These are phyloP conservation scores for Ceratobasidium sp. DNA, from an alignment of 1,284 basidiomycete species.

Conservation along the genomic window DNA sequence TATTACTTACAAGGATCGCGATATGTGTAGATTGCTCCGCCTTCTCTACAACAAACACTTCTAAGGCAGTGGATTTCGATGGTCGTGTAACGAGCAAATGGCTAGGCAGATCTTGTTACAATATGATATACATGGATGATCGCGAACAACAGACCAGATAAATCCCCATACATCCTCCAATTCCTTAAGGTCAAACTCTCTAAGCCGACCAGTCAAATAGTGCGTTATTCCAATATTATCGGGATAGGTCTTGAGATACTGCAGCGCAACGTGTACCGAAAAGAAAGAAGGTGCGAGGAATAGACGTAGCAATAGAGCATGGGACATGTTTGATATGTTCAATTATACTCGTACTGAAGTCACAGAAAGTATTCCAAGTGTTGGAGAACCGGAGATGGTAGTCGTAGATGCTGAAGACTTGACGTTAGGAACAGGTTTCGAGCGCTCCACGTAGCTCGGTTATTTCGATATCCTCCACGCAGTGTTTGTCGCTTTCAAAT, in stretches of 20 bases:
- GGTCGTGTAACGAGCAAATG: slow-evolving; percentile 90
- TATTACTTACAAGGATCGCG: slow-evolving; percentile 80
- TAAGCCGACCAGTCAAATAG: slow-evolving; percentile 85
- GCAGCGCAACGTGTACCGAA: slow-evolving; percentile 86
- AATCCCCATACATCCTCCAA: slow-evolving; percentile 96
- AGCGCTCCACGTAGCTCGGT: neutral
- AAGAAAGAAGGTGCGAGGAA: slow-evolving; percentile 90
- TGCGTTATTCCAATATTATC: slow-evolving; percentile 96
- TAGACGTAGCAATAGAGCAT: slow-evolving; percentile 82
- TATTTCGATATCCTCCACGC: neutral
- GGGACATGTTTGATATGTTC: slow-evolving; percentile 38
- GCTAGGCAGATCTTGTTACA: slow-evolving; percentile 54
- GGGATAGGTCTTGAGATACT: slow-evolving; percentile 85
- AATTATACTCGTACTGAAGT: neutral
- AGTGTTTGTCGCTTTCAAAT: neutral
- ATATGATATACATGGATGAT: neutral
- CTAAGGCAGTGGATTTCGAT: slow-evolving; percentile 85
- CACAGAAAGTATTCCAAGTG: neutral
- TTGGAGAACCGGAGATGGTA: neutral
- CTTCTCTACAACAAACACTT: slow-evolving; percentile 86
- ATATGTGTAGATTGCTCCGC: slow-evolving; percentile 90
- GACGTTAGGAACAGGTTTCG: neutral
- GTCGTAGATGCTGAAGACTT: neutral
- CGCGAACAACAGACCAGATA: slow-evolving; percentile 69
- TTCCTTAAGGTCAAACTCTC: slow-evolving; percentile 76